These are phyloP conservation scores for Torulaspora franciscae DNA, from an alignment of 805 yeast species.

Conservation along the genomic window DNA sequence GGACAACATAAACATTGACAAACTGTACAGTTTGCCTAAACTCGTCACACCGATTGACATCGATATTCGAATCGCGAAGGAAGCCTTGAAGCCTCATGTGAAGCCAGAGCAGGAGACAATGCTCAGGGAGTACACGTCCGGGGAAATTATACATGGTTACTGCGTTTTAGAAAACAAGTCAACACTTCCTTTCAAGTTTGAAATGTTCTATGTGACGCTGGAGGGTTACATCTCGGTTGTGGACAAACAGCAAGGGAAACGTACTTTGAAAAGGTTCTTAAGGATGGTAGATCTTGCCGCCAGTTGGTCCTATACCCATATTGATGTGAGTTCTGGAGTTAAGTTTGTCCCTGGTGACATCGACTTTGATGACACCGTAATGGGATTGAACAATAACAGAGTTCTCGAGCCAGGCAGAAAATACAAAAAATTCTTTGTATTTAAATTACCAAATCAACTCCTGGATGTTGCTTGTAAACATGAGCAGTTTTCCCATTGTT, in stretches of 20 bases:
- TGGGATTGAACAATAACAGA: conserved; percentile 50
- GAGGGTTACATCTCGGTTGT: conserved; percentile 40
- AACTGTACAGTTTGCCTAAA: conserved; percentile 46
- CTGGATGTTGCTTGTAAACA: conserved; percentile 51
- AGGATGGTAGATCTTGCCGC: conserved; percentile 61
- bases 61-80: conserved; percentile 48
- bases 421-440: conserved; percentile 55
- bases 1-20: conserved; percentile 48
- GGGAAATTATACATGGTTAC: conserved; percentile 63
- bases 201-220: conserved; percentile 52
- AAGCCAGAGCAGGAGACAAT: conserved; percentile 45
- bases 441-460: conserved; percentile 51
- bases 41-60: conserved; percentile 44
- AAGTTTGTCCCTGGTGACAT: conserved; percentile 41
- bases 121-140: conserved; percentile 55
- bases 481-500: conserved; percentile 37
- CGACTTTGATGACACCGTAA: conserved; percentile 45
- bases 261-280: conserved; percentile 45
- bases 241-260: conserved; percentile 33
- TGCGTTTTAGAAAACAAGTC: conserved; percentile 47
- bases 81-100: conserved; percentile 43
- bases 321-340: conserved; percentile 50
- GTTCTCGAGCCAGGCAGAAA: conserved; percentile 44
- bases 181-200: conserved; percentile 48
- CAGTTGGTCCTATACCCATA: conserved; percentile 46